Percentiles rank a stretch among this genome's conserved stretches.
Evolutionary conservation across 441 rosid species (phyloP).

Genomic region (Capsella rubella): DNA sequence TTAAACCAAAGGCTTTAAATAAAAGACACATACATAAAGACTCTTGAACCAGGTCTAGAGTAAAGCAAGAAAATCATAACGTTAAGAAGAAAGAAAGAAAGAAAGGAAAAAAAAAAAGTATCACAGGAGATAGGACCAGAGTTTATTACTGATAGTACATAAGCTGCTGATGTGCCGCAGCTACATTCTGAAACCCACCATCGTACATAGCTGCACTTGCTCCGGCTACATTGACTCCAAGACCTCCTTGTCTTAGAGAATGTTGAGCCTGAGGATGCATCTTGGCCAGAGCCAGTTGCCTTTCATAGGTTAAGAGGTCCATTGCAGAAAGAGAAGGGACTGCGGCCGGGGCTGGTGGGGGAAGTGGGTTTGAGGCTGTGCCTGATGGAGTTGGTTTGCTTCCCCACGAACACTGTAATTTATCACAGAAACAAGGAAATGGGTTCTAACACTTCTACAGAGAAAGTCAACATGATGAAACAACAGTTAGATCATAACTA

Average conservation of each 20-base stretch:
- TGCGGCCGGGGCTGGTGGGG: slow-evolving; percentile 60
- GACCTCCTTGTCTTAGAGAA: slow-evolving; percentile 64
- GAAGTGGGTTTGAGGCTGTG: slow-evolving; percentile 70
- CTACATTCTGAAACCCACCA: slow-evolving; percentile 65
- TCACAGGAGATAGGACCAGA: background rate
- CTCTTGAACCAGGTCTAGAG: slow-evolving; percentile 30
- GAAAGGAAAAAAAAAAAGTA: background rate
- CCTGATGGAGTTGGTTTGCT: slow-evolving; percentile 88
- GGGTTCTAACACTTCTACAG: background rate
- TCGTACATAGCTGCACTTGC: slow-evolving; percentile 71
- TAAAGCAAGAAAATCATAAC: slow-evolving; percentile 20
- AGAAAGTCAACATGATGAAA: slow-evolving; percentile 2
- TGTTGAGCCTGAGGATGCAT: slow-evolving; percentile 79
- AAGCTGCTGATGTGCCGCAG: slow-evolving; percentile 76
- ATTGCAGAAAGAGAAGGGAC: slow-evolving; percentile 58
- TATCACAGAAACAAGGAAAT: background rate
- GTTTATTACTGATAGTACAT: slow-evolving; percentile 69
- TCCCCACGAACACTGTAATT: slow-evolving; percentile 87
- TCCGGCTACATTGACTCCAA: slow-evolving; percentile 68
- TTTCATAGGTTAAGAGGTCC: slow-evolving; percentile 61
- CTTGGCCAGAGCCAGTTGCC: slow-evolving; percentile 70
- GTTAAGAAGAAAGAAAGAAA: slow-evolving; percentile 20
- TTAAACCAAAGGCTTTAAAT: slow-evolving; percentile 30
- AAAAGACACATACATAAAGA: slow-evolving; percentile 33
- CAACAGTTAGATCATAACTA: background rate